These are phyloP conservation scores for Anthracocystis panici-leucophaei DNA, from an alignment of 1,284 basidiomycete genomes.

Conservation along the genomic window DNA sequence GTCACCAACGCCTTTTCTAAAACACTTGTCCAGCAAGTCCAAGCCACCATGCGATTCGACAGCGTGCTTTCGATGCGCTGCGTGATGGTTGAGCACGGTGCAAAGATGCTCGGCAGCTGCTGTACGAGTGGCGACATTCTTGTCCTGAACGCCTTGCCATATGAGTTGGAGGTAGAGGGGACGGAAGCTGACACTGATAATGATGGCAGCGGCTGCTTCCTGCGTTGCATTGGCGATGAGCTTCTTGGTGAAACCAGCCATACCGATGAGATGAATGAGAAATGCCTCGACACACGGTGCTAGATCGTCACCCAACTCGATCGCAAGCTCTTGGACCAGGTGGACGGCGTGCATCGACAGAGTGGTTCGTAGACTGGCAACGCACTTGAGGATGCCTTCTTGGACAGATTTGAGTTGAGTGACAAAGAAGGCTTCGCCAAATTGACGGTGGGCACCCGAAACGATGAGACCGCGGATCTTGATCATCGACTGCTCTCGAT, in stretches of 20 bases:
- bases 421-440: constrained; percentile 78
- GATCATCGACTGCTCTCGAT: constrained; percentile 82
- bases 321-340: constrained; percentile 82
- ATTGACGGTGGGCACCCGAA: constrained; percentile 81
- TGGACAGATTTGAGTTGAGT: constrained; percentile 81
- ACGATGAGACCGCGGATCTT: constrained; percentile 91
- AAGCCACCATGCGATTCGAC: constrained; percentile 73
- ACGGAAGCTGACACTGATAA: constrained; percentile 77
- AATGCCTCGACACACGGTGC: constrained; percentile 75
- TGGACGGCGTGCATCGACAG: constrained; percentile 83
- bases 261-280: constrained; percentile 80
- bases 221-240: constrained; percentile 89
- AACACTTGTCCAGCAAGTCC: constrained; percentile 74
- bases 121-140: constrained; percentile 82
- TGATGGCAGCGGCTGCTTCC: constrained; percentile 77
- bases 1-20: constrained; percentile 82
- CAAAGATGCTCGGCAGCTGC: constrained; percentile 72
- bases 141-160: constrained; percentile 82
- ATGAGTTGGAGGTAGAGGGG: constrained; percentile 82
- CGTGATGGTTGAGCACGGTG: constrained; percentile 68
- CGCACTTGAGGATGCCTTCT: constrained; percentile 87
- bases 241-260: constrained; percentile 96
- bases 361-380: constrained; percentile 90
- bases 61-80: constrained; percentile 48
- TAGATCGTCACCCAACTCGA: constrained; percentile 72